These are phyloP conservation scores for Miscanthus lutarioriparius DNA, from an alignment of 176 grass and related monocot genomes.

Conservation along the genomic window DNA sequence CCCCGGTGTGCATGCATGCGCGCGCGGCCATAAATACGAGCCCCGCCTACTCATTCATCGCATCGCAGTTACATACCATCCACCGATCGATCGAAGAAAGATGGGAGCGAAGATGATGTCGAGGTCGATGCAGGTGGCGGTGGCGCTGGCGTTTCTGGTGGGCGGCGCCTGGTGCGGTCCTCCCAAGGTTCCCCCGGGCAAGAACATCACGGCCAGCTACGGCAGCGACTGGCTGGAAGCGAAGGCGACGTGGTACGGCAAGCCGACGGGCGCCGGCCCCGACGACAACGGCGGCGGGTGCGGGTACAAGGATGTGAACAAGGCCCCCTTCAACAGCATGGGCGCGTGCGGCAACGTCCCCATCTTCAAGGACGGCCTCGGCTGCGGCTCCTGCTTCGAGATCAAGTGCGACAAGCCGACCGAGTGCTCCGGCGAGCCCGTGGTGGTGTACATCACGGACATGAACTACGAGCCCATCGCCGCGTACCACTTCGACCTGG, in stretches of 20 bases:
- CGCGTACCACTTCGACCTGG: slow-evolving; percentile 51
- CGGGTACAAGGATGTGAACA: slow-evolving; percentile 56
- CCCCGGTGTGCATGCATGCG: no score
- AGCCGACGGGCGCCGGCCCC: slow-evolving; percentile 38
- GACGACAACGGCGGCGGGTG: slow-evolving; percentile 57
- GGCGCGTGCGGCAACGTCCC: slow-evolving; percentile 45
- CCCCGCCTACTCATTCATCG: no score
- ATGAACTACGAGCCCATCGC: slow-evolving; percentile 36
- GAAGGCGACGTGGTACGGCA: slow-evolving; percentile 57
- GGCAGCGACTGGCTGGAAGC: slow-evolving; percentile 28
- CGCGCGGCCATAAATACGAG: no score
- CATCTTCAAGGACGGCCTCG: slow-evolving; percentile 52
- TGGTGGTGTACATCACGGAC: slow-evolving; percentile 42
- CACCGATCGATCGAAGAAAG: no score
- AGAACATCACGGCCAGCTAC: slow-evolving; percentile 2
- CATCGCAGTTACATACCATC: no score
- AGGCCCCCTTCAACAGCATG: slow-evolving; percentile 50
- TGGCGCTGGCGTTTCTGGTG: not conserved
- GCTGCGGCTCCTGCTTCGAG: slow-evolving; percentile 57
- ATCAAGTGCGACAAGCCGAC: slow-evolving; percentile 42
- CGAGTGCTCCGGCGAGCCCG: slow-evolving; percentile 41
- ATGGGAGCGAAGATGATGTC: no score
- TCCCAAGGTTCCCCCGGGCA: not conserved
- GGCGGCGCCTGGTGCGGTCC: no score
- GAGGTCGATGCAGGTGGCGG: no score